Base-by-base conservation (phyloP, 163 green algal species). In the Volvox carteri region DNA sequence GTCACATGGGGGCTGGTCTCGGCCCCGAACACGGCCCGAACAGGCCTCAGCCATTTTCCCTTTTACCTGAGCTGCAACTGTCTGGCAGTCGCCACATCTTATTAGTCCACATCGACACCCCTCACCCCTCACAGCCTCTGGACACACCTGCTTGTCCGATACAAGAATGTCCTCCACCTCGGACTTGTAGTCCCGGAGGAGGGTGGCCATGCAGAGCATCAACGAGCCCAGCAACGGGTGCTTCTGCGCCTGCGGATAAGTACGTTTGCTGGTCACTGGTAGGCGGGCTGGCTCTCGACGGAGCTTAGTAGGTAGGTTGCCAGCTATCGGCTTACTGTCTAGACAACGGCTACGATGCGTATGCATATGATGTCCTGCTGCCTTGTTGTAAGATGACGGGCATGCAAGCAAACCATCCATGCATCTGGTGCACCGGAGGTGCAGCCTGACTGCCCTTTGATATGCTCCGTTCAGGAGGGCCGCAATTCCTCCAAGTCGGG, bases 151-250 rank as follows among this genome's bases (percentile, higher is more conserved):
- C 88, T 95, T 95, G 93, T 98, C 96, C 0, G 86, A 93, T 67
- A 94, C 96, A 50, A 98, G 86, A 70, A 98, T 97, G 85, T 98
- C 96, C 86, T 98, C 96, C 18, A 97, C 91, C 93, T 98, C 96
- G 41, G 85, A 78, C 87, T 96, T 97, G 93, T 98, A 93, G 67
- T 98, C 96, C 62, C 93, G 95, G 25, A 98, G 95, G 87, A 98
- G 75, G 1, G 91, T 85, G 1, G 90, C 90, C 73, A 97, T 84
- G 80, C 89, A 94, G 6, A 58, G 77, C 93, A 98, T 95, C 7
- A 98, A 92, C 25, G 90, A 86, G 2, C 91, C 92, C 90, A 97
- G 88, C 91, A 98, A 91, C 52, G 95, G 93, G 91, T 95, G 92
- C 41, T 85, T 84, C 23, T 80, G 48, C 7, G 86, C 90, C 75